Evolutionary conservation across 1,284 basidiomycete species (phyloP).

Genomic region (Phylloboletellus chloephorus): DNA sequence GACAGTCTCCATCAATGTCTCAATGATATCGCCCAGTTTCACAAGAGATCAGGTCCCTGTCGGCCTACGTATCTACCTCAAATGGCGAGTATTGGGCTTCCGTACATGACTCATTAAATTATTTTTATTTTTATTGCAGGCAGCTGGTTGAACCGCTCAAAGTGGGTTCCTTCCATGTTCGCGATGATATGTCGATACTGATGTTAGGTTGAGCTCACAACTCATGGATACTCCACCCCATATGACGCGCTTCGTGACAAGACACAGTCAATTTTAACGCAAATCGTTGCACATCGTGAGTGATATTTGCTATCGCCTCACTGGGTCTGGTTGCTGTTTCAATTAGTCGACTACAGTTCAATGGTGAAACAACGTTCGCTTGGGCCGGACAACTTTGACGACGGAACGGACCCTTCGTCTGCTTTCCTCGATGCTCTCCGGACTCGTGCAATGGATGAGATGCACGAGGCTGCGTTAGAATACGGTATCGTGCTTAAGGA

Average conservation of each 20-base stretch:
- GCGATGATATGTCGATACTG: constrained; percentile 4
- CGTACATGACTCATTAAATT: not conserved
- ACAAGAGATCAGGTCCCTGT: constrained; percentile 81
- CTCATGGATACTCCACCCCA: constrained; percentile 74
- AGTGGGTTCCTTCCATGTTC: constrained; percentile 24
- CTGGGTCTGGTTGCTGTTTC: constrained; percentile 6
- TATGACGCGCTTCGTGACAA: constrained; percentile 78
- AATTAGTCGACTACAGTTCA: constrained; percentile 46
- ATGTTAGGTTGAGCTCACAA: constrained; percentile 44
- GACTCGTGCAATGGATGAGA: constrained; percentile 77
- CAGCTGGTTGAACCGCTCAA: constrained; percentile 72
- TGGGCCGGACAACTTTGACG: constrained; percentile 67
- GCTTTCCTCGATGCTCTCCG: constrained; percentile 75
- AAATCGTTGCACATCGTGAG: constrained; percentile 65
- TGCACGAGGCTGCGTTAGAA: constrained; percentile 70
- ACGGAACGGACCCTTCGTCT: constrained; percentile 60
- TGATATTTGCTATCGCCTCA: constrained; percentile 38
- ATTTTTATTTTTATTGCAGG: constrained; percentile 28
- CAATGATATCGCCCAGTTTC: constrained; percentile 42
- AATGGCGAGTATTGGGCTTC: constrained; percentile 43
- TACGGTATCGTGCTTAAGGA: constrained; percentile 78
- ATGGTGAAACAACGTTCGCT: constrained; percentile 77
- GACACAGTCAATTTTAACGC: constrained; percentile 77
- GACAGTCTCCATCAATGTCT: not conserved
- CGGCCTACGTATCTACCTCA: constrained; percentile 73